Base-by-base conservation (phyloP, 75 land plant genomes). In the Cryptomeria japonica region DNA sequence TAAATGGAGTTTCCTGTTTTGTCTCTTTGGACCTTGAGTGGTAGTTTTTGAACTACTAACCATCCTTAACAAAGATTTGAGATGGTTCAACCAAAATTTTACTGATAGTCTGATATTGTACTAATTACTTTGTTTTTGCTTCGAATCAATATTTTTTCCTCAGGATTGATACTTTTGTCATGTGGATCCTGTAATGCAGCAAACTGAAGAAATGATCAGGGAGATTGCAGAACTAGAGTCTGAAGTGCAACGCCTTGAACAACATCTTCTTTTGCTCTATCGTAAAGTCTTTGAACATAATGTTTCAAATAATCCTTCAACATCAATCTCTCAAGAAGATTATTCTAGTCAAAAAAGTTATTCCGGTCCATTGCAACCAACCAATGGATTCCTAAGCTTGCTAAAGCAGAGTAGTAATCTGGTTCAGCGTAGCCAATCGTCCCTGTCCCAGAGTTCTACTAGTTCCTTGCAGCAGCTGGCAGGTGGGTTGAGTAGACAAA, bases 221-320 rank as follows among this genome's bases (percentile, higher is more conserved):
- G 96, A 95, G 70, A 96, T 96, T 86, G 87, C 91, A 22, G 47
- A 68, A 0, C 90, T 96, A 28, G 96, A 96, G 88, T 82, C 84
- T 14, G 94, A 96, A 88, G 94, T 96, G 28, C 56, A 88, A 80
- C 86, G 91, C 84, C 89, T 96, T 90, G 97, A 96, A 86, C 95
- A 91, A 11, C 91, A 95, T 89, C 95, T 96, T 83, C 89, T 96
- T 25, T 90, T 94, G 31, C 87, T 96, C 19, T 96, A 96, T 79
- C 90, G 96, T 80, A 94, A 89, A 86, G 93, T 94, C 53, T 91
- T 93, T 76, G 91, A 95, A 34, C 89, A 91, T 53, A 91, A 93
- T n/a, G 36, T 86, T 49, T 32, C 84, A n/a, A n/a, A 42, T 46
- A 42, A 42, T 28, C 16, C 84, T 11, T 82, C 84, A 28, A n/a